Evolutionary conservation across 2,329 filamentous ascomycete genomes (phyloP).

Genomic region (Exophiala alcalophila): DNA sequence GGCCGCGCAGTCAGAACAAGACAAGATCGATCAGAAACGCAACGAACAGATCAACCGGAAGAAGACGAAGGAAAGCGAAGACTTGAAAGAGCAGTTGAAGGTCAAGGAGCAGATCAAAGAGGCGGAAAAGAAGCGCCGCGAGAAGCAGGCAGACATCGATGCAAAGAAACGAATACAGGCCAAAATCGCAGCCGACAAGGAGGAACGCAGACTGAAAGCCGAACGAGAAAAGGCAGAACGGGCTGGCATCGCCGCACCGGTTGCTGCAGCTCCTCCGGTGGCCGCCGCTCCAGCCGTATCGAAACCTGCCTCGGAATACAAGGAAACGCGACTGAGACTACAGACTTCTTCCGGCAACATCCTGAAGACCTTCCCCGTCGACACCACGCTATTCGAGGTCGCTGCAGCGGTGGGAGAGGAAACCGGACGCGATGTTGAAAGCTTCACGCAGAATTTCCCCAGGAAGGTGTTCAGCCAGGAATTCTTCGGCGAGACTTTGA

Average conservation of each 20-base stretch:
- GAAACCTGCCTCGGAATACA: conserved; percentile 69
- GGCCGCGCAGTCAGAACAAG: conserved; percentile 63
- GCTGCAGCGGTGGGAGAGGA: conserved; percentile 72
- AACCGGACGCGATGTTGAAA: conserved; percentile 65
- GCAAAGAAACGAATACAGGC: conserved; percentile 87
- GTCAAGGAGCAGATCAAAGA: conserved; percentile 92
- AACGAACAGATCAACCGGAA: conserved; percentile 87
- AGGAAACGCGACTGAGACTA: conserved; percentile 75
- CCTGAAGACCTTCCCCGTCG: conserved; percentile 81
- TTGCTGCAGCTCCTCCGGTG: conserved; percentile 42
- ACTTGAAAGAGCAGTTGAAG: conserved; percentile 82
- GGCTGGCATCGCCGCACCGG: conserved; percentile 62
- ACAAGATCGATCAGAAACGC: conserved; percentile 76
- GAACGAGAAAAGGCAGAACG: conserved; percentile 81
- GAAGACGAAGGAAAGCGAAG: conserved; percentile 82
- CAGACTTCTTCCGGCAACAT: conserved; percentile 74
- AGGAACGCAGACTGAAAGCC: conserved; percentile 78
- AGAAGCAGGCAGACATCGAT: conserved; percentile 80
- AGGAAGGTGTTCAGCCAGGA: conserved; percentile 70
- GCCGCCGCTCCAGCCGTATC: conserved; percentile 49
- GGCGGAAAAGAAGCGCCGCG: conserved; percentile 76
- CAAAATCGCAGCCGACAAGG: conserved; percentile 92
- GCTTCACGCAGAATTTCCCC: conserved; percentile 84
- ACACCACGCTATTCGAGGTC: conserved; percentile 91
- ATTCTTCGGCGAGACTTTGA: conserved; percentile 87